phyloP scores from a whole-genome alignment of 176 grass and related monocot genomes.

The Avena sativa region DNA sequence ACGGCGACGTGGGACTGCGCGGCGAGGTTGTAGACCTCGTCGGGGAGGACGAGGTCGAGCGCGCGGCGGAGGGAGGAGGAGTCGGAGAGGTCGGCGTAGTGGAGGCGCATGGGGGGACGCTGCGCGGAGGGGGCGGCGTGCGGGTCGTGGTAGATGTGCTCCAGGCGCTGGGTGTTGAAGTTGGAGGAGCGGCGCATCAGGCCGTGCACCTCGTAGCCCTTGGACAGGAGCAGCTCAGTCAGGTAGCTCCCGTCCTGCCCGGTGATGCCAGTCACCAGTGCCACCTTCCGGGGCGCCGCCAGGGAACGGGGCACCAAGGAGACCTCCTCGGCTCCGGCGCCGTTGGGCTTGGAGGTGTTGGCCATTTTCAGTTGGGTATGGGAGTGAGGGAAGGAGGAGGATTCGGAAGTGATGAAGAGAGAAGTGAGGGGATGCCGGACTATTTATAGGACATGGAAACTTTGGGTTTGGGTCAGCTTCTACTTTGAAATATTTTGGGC shows the following conservation, averaged over 20 bases:
- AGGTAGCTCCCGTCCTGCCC: conserved; percentile 97
- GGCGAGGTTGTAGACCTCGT: conserved; percentile 99
- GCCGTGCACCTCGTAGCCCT: conserved; percentile 97
- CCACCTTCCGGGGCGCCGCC: conserved; percentile 65
- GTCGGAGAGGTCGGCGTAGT: conserved; percentile 98
- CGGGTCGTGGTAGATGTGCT: conserved; percentile 95
- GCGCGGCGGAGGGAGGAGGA: conserved; percentile 89
- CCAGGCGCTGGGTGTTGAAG: conserved; percentile 89
- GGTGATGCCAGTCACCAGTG: conserved; percentile 87
- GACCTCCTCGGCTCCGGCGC: background rate
- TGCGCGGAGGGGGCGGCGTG: conserved; percentile 58
- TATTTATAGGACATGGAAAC: conserved; percentile 34
- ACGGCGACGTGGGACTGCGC: conserved; percentile 96
- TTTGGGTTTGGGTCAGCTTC: background rate
- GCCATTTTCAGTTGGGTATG: conserved; percentile 31
- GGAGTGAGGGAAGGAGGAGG: background rate
- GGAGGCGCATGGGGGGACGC: conserved; percentile 81
- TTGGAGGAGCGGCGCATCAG: conserved; percentile 97
- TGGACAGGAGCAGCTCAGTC: conserved; percentile 80
- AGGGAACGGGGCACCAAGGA: conserved; percentile 23
- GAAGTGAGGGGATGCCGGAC: background rate
- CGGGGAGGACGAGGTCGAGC: conserved; percentile 77
- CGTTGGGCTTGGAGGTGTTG: conserved; percentile 37
- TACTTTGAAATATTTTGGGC: background rate
- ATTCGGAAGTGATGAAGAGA: conserved; percentile 16